Conservation (phyloP, 768 basidiomycete genomes). For the Lactifluus pinguis region DNA sequence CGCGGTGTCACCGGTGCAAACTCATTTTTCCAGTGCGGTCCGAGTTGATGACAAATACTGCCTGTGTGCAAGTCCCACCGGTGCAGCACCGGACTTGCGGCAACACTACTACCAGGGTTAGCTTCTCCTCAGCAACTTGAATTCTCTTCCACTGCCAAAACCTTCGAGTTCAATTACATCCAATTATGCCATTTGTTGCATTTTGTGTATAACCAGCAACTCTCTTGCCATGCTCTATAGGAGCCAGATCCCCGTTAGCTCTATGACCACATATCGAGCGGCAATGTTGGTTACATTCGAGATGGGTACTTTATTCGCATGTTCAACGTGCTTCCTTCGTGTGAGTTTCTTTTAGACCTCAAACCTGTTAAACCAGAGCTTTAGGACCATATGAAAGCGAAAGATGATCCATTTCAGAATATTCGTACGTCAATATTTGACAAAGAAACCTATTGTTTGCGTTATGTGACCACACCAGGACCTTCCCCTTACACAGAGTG, state of each 20-base stretch:
- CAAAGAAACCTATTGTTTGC: background rate
- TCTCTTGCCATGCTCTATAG: constrained; percentile 13
- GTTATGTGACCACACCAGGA: background rate
- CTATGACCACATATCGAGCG: constrained; percentile 14
- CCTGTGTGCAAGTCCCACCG: too few relatives aligned
- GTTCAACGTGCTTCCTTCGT: constrained; percentile 10
- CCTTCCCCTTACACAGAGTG: background rate
- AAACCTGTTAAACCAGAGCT: background rate
- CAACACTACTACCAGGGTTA: too few relatives aligned
- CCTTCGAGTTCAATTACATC: too few relatives aligned
- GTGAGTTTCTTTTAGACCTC: background rate
- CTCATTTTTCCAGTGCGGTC: too few relatives aligned
- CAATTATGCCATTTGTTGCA: background rate
- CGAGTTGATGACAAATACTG: too few relatives aligned
- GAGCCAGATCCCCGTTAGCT: constrained; percentile 12
- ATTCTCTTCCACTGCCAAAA: too few relatives aligned
- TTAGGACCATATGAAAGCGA: background rate
- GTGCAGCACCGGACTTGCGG: too few relatives aligned
- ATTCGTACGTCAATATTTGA: background rate
- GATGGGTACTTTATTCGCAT: constrained; percentile 15
- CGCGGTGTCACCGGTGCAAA: too few relatives aligned
- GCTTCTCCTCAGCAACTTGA: too few relatives aligned
- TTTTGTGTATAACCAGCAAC: constrained; percentile 7
- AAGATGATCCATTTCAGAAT: background rate
- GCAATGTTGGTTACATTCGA: constrained; percentile 18